A percentile compares a stretch with the other conserved stretches of the same genome.
Conservation (phyloP, 768 basidiomycete genomes). For the Multifurca ochricompacta region DNA sequence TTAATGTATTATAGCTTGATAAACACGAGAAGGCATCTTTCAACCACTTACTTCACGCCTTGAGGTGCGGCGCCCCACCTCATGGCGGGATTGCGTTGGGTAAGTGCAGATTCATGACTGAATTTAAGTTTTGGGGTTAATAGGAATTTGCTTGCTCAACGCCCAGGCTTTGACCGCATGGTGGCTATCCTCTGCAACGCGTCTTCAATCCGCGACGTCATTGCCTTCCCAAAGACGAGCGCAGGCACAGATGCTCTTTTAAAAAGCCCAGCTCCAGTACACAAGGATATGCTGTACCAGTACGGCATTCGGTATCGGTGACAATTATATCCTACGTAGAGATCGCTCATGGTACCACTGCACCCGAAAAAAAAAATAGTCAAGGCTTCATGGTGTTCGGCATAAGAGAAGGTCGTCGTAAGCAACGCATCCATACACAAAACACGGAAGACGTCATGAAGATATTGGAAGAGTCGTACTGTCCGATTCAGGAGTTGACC, state of each 20-base stretch:
- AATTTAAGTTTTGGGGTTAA: neutral
- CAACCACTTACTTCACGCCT: constrained; percentile 76
- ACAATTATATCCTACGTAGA: constrained; percentile 10
- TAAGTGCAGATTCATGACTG: constrained; percentile 28
- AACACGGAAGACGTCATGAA: constrained; percentile 18
- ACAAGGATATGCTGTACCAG: constrained; percentile 44
- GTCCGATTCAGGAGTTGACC: constrained; percentile 28
- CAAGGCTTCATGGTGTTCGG: constrained; percentile 2
- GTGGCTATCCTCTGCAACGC: constrained; percentile 87
- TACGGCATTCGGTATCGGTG: constrained; percentile 47
- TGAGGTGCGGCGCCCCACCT: constrained; percentile 87
- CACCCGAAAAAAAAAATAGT: neutral
- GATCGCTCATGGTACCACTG: neutral
- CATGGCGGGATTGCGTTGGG: constrained; percentile 94
- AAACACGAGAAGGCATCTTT: constrained; percentile 70
- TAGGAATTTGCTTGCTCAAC: neutral
- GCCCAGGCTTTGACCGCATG: constrained; percentile 81
- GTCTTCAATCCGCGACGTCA: constrained; percentile 87
- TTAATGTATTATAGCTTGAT: constrained; percentile 44
- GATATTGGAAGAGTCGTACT: constrained; percentile 24
- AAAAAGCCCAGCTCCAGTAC: constrained; percentile 69
- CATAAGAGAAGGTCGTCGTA: neutral
- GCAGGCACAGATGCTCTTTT: constrained; percentile 81
- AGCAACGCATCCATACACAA: neutral
- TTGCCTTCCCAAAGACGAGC: constrained; percentile 91